phyloP scores from a whole-genome alignment of 164 flowering plant species.

The Berberis vulgaris region DNA sequence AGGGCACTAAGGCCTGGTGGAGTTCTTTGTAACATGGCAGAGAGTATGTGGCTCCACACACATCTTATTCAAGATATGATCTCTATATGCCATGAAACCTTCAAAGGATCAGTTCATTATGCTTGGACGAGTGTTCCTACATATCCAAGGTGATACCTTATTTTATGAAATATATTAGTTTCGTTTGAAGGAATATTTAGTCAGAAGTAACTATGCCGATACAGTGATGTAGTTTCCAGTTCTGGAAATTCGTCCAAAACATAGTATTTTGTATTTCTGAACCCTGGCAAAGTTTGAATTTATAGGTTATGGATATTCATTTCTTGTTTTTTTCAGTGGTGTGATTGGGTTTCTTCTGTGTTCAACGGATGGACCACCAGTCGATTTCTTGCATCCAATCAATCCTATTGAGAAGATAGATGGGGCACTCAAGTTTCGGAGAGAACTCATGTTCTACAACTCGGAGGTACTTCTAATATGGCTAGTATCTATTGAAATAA shows the following conservation, averaged over 20 bases:
- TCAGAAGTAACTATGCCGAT: neutral
- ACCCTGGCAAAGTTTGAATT: neutral
- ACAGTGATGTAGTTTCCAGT: neutral
- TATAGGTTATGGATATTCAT: neutral
- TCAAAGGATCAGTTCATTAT: constrained; percentile 90
- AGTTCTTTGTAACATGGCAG: constrained; percentile 93
- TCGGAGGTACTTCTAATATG: constrained; percentile 48
- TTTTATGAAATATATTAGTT: no score
- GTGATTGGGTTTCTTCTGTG: constrained; percentile 88
- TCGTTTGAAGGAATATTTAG: neutral
- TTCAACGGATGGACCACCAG: constrained; percentile 80
- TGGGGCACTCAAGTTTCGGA: constrained; percentile 44
- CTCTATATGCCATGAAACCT: constrained; percentile 64
- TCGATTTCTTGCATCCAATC: constrained; percentile 73
- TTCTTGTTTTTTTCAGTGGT: constrained; percentile 45
- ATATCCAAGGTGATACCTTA: constrained; percentile 68
- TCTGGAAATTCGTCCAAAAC: no score
- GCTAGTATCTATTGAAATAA: neutral
- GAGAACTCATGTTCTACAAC: constrained; percentile 86
- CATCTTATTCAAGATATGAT: constrained; percentile 90
- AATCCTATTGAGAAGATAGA: constrained; percentile 91
- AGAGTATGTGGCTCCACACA: constrained; percentile 99
- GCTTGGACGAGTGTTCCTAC: constrained; percentile 99
- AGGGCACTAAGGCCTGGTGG: constrained; percentile 93
- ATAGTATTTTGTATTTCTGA: no score